A percentile compares a stretch with the other conserved stretches of the same genome.
Evolutionary conservation across 176 grass and related monocot genomes (phyloP).

Genomic region (Triticum aestivum): IWGSC_CS_RefSeq_v2.1 NC_057804.1:578700863-578701362

Average conservation of each 20-base stretch:
- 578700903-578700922: not conserved
- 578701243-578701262: no score
- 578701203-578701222: no score
- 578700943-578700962: not conserved
- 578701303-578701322: no score
- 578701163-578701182: not conserved
- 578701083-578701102: not conserved
- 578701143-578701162: not conserved
- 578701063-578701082: not conserved
- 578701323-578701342: no score
- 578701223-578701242: no score
- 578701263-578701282: no score
- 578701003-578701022: not conserved
- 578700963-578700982: not conserved
- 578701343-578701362: no score
- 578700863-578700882: conserved; percentile 1
- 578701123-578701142: not conserved
- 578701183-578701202: no score
- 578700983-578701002: conserved; percentile 17
- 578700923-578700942: not conserved
- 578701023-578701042: not conserved
- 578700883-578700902: not conserved
- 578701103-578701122: not conserved
- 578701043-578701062: not conserved
- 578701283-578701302: no score